Percentiles rank a stretch among this genome's conserved stretches.
Conservation (phyloP, 2,329 filamentous ascomycete species). For the Reticulascus tulasneorum region DNA sequence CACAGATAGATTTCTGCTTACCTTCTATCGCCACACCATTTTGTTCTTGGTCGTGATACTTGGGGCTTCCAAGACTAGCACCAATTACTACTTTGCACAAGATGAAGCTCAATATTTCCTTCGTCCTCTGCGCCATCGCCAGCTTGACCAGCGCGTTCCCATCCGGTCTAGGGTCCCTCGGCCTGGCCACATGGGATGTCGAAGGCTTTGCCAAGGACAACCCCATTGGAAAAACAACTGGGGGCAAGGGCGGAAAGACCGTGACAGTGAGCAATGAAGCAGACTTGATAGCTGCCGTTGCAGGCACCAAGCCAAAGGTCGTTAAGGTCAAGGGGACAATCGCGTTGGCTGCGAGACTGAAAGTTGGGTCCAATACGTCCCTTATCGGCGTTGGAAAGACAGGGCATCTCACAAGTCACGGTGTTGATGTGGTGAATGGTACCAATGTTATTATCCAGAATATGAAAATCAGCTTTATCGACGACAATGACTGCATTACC, state of each 20-base stretch:
- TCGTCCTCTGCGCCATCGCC: slow-evolving; percentile 3
- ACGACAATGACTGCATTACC: slow-evolving; percentile 37
- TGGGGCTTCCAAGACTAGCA: too few species aligned
- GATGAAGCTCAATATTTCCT: slow-evolving; percentile 9
- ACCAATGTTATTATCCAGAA: slow-evolving; percentile 39
- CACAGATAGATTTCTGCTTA: too few species aligned
- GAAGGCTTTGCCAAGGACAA: slow-evolving; percentile 25
- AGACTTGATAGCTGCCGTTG: slow-evolving; percentile 39
- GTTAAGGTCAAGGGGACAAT: slow-evolving; percentile 40
- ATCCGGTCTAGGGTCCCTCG: slow-evolving; percentile 20
- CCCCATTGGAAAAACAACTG: slow-evolving; percentile 32
- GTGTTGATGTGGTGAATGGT: slow-evolving; percentile 28
- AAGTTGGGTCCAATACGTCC: slow-evolving; percentile 42
- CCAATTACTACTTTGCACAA: too few species aligned
- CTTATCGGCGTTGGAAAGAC: slow-evolving; percentile 30
- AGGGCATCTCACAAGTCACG: slow-evolving; percentile 30
- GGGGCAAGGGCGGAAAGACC: slow-evolving; percentile 41
- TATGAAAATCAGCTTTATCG: slow-evolving; percentile 28
- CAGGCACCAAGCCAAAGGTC: slow-evolving; percentile 34
- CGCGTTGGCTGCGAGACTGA: slow-evolving; percentile 35
- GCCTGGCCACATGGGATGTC: slow-evolving; percentile 19
- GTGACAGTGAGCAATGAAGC: slow-evolving; percentile 39
- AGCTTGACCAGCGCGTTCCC: slow-evolving; percentile 6
- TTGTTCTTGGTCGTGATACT: too few species aligned
- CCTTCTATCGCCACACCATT: too few species aligned